These are phyloP conservation scores for Schwanniomyces yamadae DNA, from an alignment of 805 yeast genomes.

Conservation along the genomic window DNA sequence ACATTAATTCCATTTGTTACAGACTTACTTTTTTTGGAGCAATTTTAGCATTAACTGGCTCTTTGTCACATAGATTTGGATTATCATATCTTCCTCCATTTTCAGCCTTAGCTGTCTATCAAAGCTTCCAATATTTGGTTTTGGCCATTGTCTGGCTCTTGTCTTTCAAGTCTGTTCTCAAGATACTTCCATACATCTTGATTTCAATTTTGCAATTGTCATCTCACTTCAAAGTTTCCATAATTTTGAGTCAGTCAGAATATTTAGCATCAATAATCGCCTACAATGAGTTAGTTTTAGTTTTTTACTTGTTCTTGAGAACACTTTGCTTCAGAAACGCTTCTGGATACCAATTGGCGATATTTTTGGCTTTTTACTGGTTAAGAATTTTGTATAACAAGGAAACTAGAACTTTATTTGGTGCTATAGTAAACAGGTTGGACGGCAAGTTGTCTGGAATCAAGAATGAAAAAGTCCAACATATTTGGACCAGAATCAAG, in stretches of 20 bases:
- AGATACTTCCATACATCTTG: conserved; percentile 58
- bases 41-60: conserved; percentile 48
- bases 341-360: conserved; percentile 64
- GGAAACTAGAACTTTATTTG: conserved; percentile 45
- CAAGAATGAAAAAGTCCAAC: conserved; percentile 45
- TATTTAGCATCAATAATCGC: conserved; percentile 50
- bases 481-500: conserved; percentile 37
- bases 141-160: conserved; percentile 60
- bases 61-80: conserved; percentile 60
- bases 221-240: conserved; percentile 35
- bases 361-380: conserved; percentile 66
- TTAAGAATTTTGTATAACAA: conserved; percentile 59
- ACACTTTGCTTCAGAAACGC: conserved; percentile 63
- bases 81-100: conserved; percentile 57
- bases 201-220: conserved; percentile 60
- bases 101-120: conserved; percentile 65
- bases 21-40: conserved; percentile 58
- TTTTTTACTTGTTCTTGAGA: conserved; percentile 54
- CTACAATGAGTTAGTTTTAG: conserved; percentile 57
- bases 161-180: conserved; percentile 63
- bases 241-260: conserved; percentile 37
- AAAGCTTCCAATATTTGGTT: conserved; percentile 68
- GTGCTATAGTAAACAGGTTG: conserved; percentile 38
- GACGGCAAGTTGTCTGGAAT: conserved; percentile 42
- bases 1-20: conserved; percentile 52